Conservation (phyloP, 2,329 filamentous ascomycete genomes). For the Ploettnerulaceae sp. region DNA sequence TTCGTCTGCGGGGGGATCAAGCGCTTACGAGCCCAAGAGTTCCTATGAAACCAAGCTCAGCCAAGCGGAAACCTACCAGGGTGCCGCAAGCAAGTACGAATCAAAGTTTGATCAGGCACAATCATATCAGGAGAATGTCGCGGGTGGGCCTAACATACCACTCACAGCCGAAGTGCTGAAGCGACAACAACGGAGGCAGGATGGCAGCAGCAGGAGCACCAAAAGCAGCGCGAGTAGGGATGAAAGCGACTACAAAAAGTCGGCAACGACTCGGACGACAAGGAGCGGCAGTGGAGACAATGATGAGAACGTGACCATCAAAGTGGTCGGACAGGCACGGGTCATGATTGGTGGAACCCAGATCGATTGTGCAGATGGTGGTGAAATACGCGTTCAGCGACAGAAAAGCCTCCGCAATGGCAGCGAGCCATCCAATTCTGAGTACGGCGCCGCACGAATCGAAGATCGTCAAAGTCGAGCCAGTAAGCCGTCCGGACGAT, state of each 20-base stretch:
- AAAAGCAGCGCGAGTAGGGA: constrained; percentile 56
- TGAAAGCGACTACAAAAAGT: constrained; percentile 59
- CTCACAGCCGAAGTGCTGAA: constrained; percentile 52
- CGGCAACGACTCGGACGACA: constrained; percentile 57
- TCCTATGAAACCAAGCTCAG: constrained; percentile 43
- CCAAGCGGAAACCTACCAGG: constrained; percentile 46
- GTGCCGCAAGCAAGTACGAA: constrained; percentile 35
- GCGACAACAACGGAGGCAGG: constrained; percentile 43
- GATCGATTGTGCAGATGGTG: constrained; percentile 54
- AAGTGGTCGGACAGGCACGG: constrained; percentile 50
- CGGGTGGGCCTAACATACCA: constrained; percentile 40
- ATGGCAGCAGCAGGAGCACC: constrained; percentile 48
- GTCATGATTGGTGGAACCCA: constrained; percentile 53
- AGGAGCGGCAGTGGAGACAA: constrained; percentile 42
- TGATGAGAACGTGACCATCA: constrained; percentile 58
- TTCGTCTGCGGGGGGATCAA: constrained; percentile 13
- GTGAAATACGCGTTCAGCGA: constrained; percentile 52
- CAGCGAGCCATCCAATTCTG: constrained; percentile 47
- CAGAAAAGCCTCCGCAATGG: constrained; percentile 36
- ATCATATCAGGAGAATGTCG: constrained; percentile 49
- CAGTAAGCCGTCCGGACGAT: constrained; percentile 19
- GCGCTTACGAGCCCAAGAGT: constrained; percentile 33
- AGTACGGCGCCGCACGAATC: constrained; percentile 25
- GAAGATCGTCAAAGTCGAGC: constrained; percentile 27
- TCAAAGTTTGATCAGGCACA: constrained; percentile 42